These are phyloP conservation scores for Otatea glauca DNA, from an alignment of 176 grass and related monocot species.

Conservation along the genomic window DNA sequence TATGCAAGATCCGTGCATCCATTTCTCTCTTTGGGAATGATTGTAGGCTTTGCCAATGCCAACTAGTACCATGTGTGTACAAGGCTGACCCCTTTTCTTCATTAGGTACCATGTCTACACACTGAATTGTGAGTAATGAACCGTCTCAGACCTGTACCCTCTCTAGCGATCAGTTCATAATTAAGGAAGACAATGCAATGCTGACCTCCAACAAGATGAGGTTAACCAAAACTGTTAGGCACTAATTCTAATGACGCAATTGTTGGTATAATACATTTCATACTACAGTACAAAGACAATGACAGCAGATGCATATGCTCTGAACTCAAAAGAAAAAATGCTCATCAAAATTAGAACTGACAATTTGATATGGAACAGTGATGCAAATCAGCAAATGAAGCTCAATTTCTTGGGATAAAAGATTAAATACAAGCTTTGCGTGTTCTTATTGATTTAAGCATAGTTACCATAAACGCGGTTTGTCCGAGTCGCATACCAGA, in stretches of 20 bases:
- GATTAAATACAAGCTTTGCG: conserved; percentile 33
- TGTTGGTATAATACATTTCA: background rate
- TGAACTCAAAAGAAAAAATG: background rate
- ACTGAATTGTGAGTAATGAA: conserved; percentile 22
- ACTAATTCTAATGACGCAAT: background rate
- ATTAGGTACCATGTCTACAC: conserved; percentile 17
- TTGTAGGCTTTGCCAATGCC: background rate
- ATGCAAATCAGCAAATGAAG: background rate
- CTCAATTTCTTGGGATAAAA: conserved; percentile 26
- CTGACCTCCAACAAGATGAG: background rate
- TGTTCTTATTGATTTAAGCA: conserved; percentile 39
- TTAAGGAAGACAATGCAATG: background rate
- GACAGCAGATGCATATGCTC: background rate
- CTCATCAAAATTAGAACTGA: background rate
- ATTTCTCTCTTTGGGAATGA: background rate
- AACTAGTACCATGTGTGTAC: background rate
- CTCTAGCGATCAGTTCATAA: background rate
- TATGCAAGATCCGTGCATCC: conserved; percentile 7
- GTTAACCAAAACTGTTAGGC: background rate
- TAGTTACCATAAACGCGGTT: too few species aligned
- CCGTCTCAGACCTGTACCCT: conserved; percentile 1
- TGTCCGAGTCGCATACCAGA: too few species aligned
- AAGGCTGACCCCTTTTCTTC: background rate
- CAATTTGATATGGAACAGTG: background rate
- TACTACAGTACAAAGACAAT: background rate